Evolutionary conservation across 768 basidiomycete species (phyloP), one percentile per base, ranked within the genome.

Genomic region (Leucocoprinus birnbaumii): DNA sequence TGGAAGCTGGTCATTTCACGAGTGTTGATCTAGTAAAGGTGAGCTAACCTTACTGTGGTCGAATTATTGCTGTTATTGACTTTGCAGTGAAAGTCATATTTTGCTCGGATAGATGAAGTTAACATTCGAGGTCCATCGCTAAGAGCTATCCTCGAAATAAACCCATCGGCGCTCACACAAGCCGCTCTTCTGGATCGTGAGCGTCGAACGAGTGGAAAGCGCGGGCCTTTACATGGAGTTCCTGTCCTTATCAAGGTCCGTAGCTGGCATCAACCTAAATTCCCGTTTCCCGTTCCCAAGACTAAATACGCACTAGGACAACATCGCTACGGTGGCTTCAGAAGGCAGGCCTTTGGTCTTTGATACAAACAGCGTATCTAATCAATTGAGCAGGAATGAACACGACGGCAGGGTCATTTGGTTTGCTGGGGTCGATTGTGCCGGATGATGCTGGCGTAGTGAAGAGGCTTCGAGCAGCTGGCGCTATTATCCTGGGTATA

Each of bases 101-200:
- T 87, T 59, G 78, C 80, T 9, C 75, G 86, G 2, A 86, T 87
- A 22, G 80, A 85, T 2, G 80, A 87, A 61, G 86, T 88, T n/a
- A 87, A 87, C 60, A 59, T 79, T 16, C 70, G 80, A 53, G 84
- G 85, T 1, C 79, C 84, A 9, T 66, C 66, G 41, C 67, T 88
- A 6, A 80, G 76, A 7, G 85, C 85, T 1, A 75, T 87, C 5
- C 67, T 85, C 10, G 86, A 87, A 53, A 68, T 69, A 1, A 88
- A 83, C 43, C 74, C 80, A 0, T 74, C 72, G 6, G 84, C 84
- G 2, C 68, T 86, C 9, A 59, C 48, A 10, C 73, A 78, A 59
- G 86, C 86, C 11, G 80, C 75, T 1, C 70, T 65, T 0, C 66
- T 83, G 21, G 84, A 85, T 48, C 43, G 51, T 0, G 83, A 77